Percentiles rank a stretch among this genome's conserved stretches.
Evolutionary conservation across 2,329 filamentous ascomycete genomes (phyloP).

Genomic region (Aspergillus sp.): DNA sequence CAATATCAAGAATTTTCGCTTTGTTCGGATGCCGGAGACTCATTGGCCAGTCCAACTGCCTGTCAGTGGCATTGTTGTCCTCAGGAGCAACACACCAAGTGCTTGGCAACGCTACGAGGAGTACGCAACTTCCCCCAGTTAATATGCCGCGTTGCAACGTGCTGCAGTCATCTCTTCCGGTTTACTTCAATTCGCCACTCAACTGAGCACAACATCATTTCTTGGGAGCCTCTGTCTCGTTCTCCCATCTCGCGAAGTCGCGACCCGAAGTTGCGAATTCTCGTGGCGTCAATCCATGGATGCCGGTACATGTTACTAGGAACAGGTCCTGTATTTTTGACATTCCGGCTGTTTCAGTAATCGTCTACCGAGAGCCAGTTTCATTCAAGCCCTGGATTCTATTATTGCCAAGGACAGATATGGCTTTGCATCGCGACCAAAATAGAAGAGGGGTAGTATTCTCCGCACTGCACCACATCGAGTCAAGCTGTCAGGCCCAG

Average conservation of each 20-base stretch:
- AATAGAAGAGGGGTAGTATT: background rate
- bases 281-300: background rate
- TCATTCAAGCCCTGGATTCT: background rate
- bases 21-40: background rate
- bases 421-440: background rate
- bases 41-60: background rate
- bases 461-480: constrained; percentile 15
- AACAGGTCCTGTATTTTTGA: background rate
- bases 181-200: background rate
- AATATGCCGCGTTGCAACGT: background rate
- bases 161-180: background rate
- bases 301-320: background rate
- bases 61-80: background rate
- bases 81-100: background rate
- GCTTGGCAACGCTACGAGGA: background rate
- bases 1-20: background rate
- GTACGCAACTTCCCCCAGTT: background rate
- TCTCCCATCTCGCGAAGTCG: background rate
- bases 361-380: background rate
- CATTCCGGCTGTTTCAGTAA: no score
- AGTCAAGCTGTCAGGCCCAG: background rate
- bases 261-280: background rate
- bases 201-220: background rate
- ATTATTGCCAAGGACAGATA: background rate
- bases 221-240: constrained; percentile 1